These are phyloP conservation scores for Globisporangium uncinulatum DNA, from an alignment of 352 stramenopile genomes.

Conservation along the genomic window DNA sequence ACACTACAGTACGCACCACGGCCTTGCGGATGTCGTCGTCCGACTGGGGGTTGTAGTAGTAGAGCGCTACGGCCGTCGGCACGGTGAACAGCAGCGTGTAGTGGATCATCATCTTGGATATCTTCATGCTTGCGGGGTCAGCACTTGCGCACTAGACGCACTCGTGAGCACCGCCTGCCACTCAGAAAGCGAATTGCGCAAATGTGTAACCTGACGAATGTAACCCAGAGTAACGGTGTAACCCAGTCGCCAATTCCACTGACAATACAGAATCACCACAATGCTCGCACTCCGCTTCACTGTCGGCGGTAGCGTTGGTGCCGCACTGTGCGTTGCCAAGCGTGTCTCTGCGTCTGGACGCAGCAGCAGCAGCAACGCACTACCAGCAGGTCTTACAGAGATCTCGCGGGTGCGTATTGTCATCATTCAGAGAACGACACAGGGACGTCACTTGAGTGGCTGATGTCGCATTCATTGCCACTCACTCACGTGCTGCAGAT, in stretches of 20 bases:
- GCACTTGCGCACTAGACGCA: no score
- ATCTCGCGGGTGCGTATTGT: slow-evolving; percentile 40
- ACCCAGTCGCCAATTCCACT: no score
- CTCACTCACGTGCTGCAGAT: no score
- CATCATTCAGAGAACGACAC: no score
- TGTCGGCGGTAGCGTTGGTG: background rate
- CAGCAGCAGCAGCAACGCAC: slow-evolving; percentile 9
- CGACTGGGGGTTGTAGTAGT: slow-evolving; percentile 64
- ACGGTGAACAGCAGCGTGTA: slow-evolving; percentile 71
- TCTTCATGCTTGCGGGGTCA: slow-evolving; percentile 41
- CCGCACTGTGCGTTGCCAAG: background rate
- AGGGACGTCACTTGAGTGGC: no score
- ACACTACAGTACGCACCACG: slow-evolving; percentile 39
- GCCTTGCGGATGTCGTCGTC: slow-evolving; percentile 74
- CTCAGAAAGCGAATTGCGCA: no score
- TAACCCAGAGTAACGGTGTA: no score
- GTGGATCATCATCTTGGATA: slow-evolving; percentile 81
- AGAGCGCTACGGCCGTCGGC: slow-evolving; percentile 55
- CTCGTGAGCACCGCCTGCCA: no score
- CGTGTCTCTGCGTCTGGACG: background rate
- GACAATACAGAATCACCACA: no score
- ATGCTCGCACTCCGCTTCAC: background rate
- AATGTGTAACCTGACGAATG: no score
- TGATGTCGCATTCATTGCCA: no score
- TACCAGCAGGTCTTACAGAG: slow-evolving; percentile 52